A percentile compares a stretch with the other conserved stretches of the same genome.
Conservation (phyloP, 306 rosid genomes). For the Quercus bicolor region DNA sequence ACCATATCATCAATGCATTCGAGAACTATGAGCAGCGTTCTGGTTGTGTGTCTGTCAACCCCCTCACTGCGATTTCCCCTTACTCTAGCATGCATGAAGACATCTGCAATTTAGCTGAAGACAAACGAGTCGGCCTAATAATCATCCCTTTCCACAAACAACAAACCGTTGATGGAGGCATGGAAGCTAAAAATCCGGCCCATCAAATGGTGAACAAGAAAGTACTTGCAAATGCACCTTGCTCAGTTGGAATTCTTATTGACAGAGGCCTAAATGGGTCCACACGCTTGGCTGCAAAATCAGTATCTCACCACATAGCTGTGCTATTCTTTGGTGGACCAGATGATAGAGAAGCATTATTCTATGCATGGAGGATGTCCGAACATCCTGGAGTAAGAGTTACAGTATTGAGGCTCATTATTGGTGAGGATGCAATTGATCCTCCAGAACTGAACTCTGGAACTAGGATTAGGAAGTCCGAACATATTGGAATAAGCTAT, state of each 20-base stretch:
- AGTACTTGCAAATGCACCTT: slow-evolving; percentile 65
- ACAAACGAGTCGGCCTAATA: slow-evolving; percentile 65
- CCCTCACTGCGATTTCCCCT: slow-evolving; percentile 84
- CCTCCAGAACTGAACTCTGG: too few relatives aligned
- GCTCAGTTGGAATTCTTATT: slow-evolving; percentile 82
- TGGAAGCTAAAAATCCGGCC: slow-evolving; percentile 80
- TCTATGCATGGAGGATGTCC: slow-evolving; percentile 80
- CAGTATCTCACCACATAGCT: slow-evolving; percentile 48
- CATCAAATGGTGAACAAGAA: slow-evolving; percentile 67
- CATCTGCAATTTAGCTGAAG: slow-evolving; percentile 73
- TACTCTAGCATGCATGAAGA: slow-evolving; percentile 93
- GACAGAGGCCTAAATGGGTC: slow-evolving; percentile 75
- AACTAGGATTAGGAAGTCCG: too few relatives aligned
- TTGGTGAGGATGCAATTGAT: slow-evolving; percentile 22
- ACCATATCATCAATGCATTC: slow-evolving; percentile 80
- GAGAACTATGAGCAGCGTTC: slow-evolving; percentile 72
- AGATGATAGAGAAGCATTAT: slow-evolving; percentile 84
- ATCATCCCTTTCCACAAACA: slow-evolving; percentile 90
- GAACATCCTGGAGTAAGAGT: slow-evolving; percentile 61
- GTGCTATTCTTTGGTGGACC: slow-evolving; percentile 84
- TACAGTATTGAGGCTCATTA: slow-evolving; percentile 52
- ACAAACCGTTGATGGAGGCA: slow-evolving; percentile 92
- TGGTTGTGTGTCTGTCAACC: slow-evolving; percentile 50
- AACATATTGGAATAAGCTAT: too few relatives aligned
- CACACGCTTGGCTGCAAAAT: slow-evolving; percentile 43